These are phyloP conservation scores for Ormosia emarginata DNA, from an alignment of 306 rosid species.

Conservation along the genomic window DNA sequence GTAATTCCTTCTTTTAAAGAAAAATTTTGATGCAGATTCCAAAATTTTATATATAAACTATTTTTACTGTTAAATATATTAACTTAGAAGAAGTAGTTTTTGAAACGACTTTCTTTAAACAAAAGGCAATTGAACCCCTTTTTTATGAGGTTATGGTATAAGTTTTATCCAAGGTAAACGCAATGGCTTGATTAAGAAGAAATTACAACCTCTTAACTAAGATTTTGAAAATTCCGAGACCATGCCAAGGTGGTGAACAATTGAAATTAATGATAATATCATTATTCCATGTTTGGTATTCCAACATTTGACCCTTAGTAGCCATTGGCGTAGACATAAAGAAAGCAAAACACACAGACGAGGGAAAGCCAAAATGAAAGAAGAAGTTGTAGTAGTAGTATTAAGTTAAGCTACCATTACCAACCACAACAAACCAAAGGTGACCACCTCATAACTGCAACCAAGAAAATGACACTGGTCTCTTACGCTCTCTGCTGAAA, in stretches of 20 bases:
- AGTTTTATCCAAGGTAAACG: background rate
- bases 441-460: background rate
- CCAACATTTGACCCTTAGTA: conserved; percentile 34
- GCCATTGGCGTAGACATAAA: background rate
- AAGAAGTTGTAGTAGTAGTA: background rate
- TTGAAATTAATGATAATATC: background rate
- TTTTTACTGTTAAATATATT: background rate
- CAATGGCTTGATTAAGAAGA: conserved; percentile 1
- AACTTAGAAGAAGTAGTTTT: background rate
- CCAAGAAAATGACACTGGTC: background rate
- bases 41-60: background rate
- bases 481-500: background rate
- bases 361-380: background rate
- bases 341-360: background rate
- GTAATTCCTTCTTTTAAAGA: background rate
- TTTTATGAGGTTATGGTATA: background rate
- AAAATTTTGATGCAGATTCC: background rate
- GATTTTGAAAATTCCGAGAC: background rate
- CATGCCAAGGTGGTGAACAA: background rate
- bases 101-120: background rate
- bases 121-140: background rate
- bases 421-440: conserved; percentile 31
- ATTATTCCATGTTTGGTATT: conserved; percentile 39
- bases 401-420: conserved; percentile 27
- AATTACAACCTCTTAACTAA: background rate